A percentile compares a stretch with the other conserved stretches of the same genome.
Conservation (phyloP, 2,329 filamentous ascomycete genomes). For the Cadophora malorum region DNA sequence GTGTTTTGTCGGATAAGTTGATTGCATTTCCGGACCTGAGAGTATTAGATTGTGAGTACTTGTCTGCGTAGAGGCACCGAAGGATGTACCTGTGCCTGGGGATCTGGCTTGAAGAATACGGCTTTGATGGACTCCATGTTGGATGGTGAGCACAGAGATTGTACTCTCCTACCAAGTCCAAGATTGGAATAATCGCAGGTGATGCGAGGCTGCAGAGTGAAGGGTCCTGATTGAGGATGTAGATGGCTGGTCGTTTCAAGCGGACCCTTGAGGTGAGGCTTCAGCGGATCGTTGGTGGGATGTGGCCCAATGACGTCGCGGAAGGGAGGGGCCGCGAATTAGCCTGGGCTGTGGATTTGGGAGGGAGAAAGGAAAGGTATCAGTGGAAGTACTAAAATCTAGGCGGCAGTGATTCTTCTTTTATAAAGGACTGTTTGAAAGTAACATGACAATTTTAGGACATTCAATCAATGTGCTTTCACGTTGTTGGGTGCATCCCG, state of each 20-base stretch:
- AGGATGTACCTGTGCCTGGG: conserved; percentile 80
- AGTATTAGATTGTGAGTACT: conserved; percentile 16
- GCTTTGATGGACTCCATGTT: conserved; percentile 85
- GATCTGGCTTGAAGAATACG: conserved; percentile 91
- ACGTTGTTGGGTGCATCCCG: too few species aligned
- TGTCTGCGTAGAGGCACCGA: conserved; percentile 15
- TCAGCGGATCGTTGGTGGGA: not conserved
- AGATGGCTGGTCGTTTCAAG: conserved; percentile 10
- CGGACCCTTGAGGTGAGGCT: conserved; percentile 14
- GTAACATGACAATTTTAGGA: too few species aligned
- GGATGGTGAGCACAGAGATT: conserved; percentile 22
- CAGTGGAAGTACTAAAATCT: not conserved
- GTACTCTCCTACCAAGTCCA: conserved; percentile 23
- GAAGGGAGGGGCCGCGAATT: conserved; percentile 10
- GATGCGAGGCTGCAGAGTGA: not conserved
- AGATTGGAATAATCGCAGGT: not conserved
- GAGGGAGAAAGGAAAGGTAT: not conserved
- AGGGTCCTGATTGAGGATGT: not conserved
- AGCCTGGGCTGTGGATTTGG: not conserved
- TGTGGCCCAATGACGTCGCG: conserved; percentile 18
- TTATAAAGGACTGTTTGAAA: not conserved
- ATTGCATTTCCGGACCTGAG: conserved; percentile 93
- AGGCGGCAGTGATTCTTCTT: not conserved
- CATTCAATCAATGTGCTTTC: too few species aligned
- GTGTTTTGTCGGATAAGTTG: conserved; percentile 86